Evolutionary conservation across 2,329 filamentous ascomycete genomes (phyloP).

Genomic region (Fusarium longipes): DNA sequence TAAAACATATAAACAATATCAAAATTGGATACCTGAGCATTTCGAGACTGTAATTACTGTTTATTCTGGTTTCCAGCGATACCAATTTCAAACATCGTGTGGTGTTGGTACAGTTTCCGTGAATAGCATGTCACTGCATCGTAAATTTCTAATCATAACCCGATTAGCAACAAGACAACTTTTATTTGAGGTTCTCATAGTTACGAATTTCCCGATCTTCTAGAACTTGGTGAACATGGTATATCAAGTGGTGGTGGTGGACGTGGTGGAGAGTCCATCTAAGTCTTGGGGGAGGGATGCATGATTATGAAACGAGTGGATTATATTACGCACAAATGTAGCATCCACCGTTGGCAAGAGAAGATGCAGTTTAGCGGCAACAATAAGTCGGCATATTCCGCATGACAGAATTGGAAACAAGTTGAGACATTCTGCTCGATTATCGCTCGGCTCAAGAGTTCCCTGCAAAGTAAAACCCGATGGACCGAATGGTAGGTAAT

Average conservation of each 20-base stretch:
- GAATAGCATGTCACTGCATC: neutral
- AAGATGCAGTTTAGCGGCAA: neutral
- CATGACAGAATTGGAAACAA: neutral
- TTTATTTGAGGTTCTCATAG: neutral
- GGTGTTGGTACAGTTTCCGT: neutral
- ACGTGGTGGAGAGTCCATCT: neutral
- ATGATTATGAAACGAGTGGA: slow-evolving; percentile 9
- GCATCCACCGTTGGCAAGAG: neutral
- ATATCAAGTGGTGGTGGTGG: neutral
- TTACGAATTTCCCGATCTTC: neutral
- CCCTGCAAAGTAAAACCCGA: slow-evolving; percentile 2
- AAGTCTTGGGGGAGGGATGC: neutral
- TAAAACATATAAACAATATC: neutral
- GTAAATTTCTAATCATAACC: neutral
- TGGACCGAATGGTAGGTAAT: slow-evolving; percentile 6
- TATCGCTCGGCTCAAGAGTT: slow-evolving; percentile 5
- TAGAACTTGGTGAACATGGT: neutral
- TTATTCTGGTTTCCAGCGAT: neutral
- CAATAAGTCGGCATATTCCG: slow-evolving; percentile 2
- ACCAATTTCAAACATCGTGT: slow-evolving; percentile 14
- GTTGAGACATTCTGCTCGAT: slow-evolving; percentile 2
- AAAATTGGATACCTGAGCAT: neutral
- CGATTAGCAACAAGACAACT: no score
- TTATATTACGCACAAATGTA: slow-evolving; percentile 21
- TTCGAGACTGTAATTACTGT: neutral